Base-by-base conservation (phyloP, 805 yeast species). In the Scheffersomyces lignosus region DNA sequence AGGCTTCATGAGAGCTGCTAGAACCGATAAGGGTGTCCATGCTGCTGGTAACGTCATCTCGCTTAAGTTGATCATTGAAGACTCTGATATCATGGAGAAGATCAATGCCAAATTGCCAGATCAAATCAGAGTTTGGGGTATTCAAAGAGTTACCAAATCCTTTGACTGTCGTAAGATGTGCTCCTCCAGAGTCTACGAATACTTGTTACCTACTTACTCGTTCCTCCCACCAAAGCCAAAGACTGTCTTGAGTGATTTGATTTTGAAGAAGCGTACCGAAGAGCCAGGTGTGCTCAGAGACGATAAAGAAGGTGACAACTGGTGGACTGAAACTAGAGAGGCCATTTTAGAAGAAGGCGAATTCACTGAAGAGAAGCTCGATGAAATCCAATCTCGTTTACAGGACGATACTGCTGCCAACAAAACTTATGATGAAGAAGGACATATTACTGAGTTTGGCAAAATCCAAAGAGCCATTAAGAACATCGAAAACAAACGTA, bases 121-220 rank as follows among this genome's bases (percentile, higher is more conserved):
- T 6, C 90, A 87, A 44, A 87, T 93, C 47, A 74, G 96, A 45
- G 75, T 93, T 9, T 93, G 98, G 98, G 96, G 96, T 15, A 80
- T 83, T 43, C 87, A 82, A 57, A 76, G 98, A 51, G 84, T 87
- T 8, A 90, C 90, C 60, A 87, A 88, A 53, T 78, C 90, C 0
- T 93, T 93, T 61, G 98, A 93, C 60, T 89, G 97, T 63, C 76
- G 98, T 48, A 89, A 87, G 58, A 78, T 89, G 84, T 93, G 99
- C 67, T 83, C 93, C 3, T 88, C 96, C n/a, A 79, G 99, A 58
- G 75, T 95, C 44, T 93, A 93, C 60, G 99, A 93, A 66, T 93
- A 93, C 57, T 64, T 93, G 51, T 73, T 93, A 56, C 99, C 99
- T 28, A 87, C 96, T 0, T 90, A 88, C 59, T 79, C 96, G 1